These are phyloP conservation scores for Hydrangea macrophylla DNA, from an alignment of 148 eudicot genomes.

Conservation along the genomic window DNA sequence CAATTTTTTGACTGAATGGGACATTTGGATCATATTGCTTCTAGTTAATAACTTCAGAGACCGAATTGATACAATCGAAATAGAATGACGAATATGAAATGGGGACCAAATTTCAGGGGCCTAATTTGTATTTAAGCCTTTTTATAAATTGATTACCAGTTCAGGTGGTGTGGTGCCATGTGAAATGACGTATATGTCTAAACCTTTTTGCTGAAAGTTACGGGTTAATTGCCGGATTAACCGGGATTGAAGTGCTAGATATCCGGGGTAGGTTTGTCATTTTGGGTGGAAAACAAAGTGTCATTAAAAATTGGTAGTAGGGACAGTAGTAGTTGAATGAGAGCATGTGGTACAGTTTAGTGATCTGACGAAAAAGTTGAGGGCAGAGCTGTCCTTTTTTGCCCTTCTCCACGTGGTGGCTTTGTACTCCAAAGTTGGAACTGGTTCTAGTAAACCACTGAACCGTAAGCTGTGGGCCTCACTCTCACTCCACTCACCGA, in stretches of 20 bases:
- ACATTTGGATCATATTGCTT: no score
- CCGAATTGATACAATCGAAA: no score
- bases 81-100: no score
- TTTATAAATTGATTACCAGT: not conserved
- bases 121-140: not conserved
- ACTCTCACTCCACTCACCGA: slow-evolving; percentile 9
- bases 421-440: not conserved
- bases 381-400: not conserved
- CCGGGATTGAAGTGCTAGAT: slow-evolving; percentile 10
- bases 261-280: slow-evolving; percentile 24
- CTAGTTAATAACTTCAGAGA: no score
- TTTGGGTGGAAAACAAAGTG: not conserved
- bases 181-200: slow-evolving; percentile 4
- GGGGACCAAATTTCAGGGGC: no score
- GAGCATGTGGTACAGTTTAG: not conserved
- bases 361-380: not conserved
- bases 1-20: no score
- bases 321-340: no score
- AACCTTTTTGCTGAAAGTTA: not conserved
- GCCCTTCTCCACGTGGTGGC: slow-evolving; percentile 11
- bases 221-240: not conserved
- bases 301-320: no score
- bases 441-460: not conserved
- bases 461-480: not conserved
- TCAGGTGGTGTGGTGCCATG: not conserved